phyloP scores from a whole-genome alignment of 2,329 filamentous ascomycete genomes.

The Stachybotrys echinatus region DNA sequence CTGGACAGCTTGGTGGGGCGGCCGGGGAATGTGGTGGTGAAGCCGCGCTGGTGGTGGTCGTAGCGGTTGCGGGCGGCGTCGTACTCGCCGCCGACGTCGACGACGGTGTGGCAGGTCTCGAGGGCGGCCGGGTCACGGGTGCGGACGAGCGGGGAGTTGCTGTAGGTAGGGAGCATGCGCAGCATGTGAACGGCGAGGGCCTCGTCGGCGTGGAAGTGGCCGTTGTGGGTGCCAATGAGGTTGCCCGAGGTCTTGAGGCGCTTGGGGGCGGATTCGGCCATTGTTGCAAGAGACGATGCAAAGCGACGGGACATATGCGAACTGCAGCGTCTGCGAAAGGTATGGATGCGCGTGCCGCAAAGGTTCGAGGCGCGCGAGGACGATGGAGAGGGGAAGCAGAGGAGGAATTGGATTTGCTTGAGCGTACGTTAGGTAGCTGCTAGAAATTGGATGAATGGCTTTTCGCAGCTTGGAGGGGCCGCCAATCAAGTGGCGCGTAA shows the following conservation, averaged over 20 bases:
- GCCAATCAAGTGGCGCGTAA: too few relatives aligned
- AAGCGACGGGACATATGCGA: constrained; percentile 24
- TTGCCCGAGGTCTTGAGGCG: constrained; percentile 65
- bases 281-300: constrained; percentile 20
- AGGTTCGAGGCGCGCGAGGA: too few relatives aligned
- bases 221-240: constrained; percentile 90
- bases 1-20: constrained; percentile 86
- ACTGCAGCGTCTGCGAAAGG: too few relatives aligned
- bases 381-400: too few relatives aligned
- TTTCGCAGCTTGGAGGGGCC: too few relatives aligned
- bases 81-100: constrained; percentile 97
- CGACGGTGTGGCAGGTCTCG: constrained; percentile 83
- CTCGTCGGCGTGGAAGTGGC: constrained; percentile 98
- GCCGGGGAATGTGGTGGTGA: constrained; percentile 77
- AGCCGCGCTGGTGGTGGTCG: constrained; percentile 96
- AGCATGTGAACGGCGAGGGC: constrained; percentile 96
- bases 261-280: constrained; percentile 68
- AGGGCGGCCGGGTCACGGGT: constrained; percentile 80
- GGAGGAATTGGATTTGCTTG: too few relatives aligned
- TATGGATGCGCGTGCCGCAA: too few relatives aligned
- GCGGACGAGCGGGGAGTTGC: constrained; percentile 68
- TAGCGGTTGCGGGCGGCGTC: constrained; percentile 71
- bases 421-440: too few relatives aligned
- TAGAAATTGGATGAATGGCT: too few relatives aligned
- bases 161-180: constrained; percentile 78